phyloP scores from a whole-genome alignment of 495 filamentous ascomycete genomes.

The Staphylotrichum tortipilum region DNA sequence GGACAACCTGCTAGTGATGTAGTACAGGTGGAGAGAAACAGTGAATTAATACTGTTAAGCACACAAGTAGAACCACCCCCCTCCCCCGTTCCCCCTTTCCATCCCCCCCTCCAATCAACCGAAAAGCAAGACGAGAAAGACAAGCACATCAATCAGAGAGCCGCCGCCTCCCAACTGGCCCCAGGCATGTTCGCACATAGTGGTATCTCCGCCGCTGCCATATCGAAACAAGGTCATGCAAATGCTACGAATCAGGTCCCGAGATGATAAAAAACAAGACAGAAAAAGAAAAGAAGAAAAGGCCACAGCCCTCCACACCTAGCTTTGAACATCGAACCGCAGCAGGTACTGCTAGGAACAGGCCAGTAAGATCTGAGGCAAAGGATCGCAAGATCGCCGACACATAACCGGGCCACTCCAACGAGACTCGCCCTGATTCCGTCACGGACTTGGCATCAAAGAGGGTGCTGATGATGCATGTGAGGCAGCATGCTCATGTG shows the following conservation, averaged over 20 bases:
- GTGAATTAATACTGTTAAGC: neutral
- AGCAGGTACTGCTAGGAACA: too few relatives aligned
- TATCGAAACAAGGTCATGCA: constrained; percentile 13
- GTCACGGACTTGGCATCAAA: neutral
- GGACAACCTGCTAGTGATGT: neutral
- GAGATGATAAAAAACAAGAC: neutral
- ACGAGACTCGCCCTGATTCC: neutral
- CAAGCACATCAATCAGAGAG: neutral
- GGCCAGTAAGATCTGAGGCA: too few relatives aligned
- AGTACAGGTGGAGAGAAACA: neutral
- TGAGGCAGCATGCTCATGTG: constrained; percentile 7
- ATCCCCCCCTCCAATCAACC: neutral
- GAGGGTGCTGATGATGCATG: constrained; percentile 13
- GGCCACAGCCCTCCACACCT: too few relatives aligned
- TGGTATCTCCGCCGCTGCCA: constrained; percentile 33
- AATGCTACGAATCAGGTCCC: constrained; percentile 4
- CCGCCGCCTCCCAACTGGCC: constrained; percentile 3
- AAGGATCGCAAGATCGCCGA: too few relatives aligned
- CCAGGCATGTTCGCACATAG: constrained; percentile 14
- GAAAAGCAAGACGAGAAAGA: neutral
- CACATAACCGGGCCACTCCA: too few relatives aligned
- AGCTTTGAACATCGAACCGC: too few relatives aligned
- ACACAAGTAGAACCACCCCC: neutral
- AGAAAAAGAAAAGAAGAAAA: neutral
- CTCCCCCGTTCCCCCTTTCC: neutral